Base-by-base conservation (phyloP, 192 early-diverging fungal genomes). In the Backusella circina region DNA sequence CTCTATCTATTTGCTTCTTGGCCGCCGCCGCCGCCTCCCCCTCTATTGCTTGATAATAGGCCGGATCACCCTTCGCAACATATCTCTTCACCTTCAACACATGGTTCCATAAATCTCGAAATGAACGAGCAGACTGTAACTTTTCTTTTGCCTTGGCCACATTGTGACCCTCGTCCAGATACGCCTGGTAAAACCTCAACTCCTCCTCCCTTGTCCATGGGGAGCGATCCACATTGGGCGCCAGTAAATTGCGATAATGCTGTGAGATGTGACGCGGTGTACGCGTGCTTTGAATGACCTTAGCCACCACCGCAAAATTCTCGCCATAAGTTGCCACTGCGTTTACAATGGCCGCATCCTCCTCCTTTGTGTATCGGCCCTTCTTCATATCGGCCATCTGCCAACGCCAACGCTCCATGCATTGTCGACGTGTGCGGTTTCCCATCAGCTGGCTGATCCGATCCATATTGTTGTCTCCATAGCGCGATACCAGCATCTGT, bases 71-170 rank as follows among this genome's bases (percentile, higher is more conserved):
- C 23, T 38, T 70, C 7, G 8, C 39, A 7, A 16, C 16, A 5
- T n/a, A 0, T 15, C 57, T 61, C 16, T 36, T 36, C 10, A 50
- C n/a, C 18, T 32, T 44, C 35, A 36, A 18, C 26, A 74, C 65
- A 16, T 73, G 75, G 30, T 76, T 74, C 79, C 79, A 81, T 38
- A 81, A 66, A 66, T 81, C 75, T 44, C 73, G 74, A 33, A 68
- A 1, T 23, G 47, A 32, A 1, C 79, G 37, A 0, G 13, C 65
- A 1, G 50, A 61, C 5, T 35, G 30, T 57, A 77, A 0, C 3
- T 33, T 21, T 12, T 74, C 32, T 5, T 51, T 77, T 5, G 73
- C 61, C 31, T 51, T 39, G 1, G 26, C 13, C 72, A 81, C 74
- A 18, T 65, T 38, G 5, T 37, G n/a, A 26, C 51, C 23, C 13